A percentile compares a stretch with the other conserved stretches of the same genome.
Evolutionary conservation across 1,139 yeast genomes (phyloP).

Genomic region (Williopsis jadinii): DNA sequence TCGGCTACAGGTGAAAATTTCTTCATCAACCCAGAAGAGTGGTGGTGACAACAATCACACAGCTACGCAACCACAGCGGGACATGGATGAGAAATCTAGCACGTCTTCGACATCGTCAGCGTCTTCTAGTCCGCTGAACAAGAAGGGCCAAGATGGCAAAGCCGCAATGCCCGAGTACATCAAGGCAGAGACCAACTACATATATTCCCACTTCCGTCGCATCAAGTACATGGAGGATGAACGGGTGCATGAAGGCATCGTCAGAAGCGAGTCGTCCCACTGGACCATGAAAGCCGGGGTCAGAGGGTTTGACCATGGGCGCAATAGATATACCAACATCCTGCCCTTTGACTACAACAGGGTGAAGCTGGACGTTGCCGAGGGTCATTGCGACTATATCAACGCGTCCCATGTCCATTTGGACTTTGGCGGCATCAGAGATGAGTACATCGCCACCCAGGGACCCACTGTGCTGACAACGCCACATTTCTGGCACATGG

Average conservation of each 20-base stretch:
- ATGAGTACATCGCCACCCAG: constrained; percentile 51
- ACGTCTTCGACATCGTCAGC: too few species aligned
- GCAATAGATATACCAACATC: constrained; percentile 50
- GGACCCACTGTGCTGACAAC: constrained; percentile 65
- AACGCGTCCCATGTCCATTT: constrained; percentile 30
- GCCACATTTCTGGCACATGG: constrained; percentile 85
- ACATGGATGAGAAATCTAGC: too few species aligned
- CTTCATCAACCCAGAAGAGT: too few species aligned
- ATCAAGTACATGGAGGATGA: constrained; percentile 14
- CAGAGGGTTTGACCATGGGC: constrained; percentile 22
- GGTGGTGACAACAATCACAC: too few species aligned
- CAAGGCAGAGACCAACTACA: neutral
- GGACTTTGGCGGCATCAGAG: constrained; percentile 17
- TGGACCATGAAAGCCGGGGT: constrained; percentile 28
- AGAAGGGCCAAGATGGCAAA: neutral
- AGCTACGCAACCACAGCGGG: too few species aligned
- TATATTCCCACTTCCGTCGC: constrained; percentile 5
- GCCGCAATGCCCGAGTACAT: constrained; percentile 4
- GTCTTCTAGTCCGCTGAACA: neutral
- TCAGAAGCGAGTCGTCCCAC: constrained; percentile 19
- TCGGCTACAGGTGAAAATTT: too few species aligned
- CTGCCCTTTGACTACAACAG: constrained; percentile 55
- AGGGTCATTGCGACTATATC: constrained; percentile 31
- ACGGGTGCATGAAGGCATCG: constrained; percentile 28
- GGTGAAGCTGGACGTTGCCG: constrained; percentile 31